Conservation (phyloP, 257 asterid species). For the Catharanthus roseus region DNA sequence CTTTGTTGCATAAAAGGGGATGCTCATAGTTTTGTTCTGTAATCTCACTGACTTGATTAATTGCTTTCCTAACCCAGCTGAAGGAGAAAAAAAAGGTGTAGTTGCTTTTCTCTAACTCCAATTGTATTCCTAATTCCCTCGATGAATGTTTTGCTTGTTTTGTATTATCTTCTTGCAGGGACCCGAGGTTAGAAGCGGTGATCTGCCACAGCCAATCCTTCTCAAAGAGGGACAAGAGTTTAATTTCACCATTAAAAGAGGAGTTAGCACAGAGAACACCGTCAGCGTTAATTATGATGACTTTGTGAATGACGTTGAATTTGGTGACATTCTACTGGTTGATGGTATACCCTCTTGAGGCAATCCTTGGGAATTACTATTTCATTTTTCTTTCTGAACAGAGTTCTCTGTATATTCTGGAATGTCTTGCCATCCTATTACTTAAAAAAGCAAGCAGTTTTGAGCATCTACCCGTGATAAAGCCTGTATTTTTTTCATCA, state of each 20-base stretch:
- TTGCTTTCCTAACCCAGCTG: neutral
- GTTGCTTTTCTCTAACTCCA: too few relatives aligned
- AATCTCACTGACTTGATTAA: neutral
- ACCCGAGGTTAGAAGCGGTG: slow-evolving; percentile 99
- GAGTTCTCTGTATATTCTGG: neutral
- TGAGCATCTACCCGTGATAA: neutral
- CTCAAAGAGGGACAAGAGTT: slow-evolving; percentile 94
- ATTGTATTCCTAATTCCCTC: neutral
- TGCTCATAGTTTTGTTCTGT: neutral
- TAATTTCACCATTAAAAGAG: slow-evolving; percentile 81
- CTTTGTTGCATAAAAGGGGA: neutral
- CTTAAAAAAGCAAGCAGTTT: neutral
- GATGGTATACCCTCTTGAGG: slow-evolving; percentile 54
- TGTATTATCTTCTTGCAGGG: slow-evolving; percentile 41
- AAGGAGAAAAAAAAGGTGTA: too few relatives aligned
- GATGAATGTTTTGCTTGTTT: neutral
- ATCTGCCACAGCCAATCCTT: slow-evolving; percentile 66
- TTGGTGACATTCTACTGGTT: slow-evolving; percentile 77
- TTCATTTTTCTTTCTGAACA: neutral
- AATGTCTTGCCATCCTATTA: neutral
- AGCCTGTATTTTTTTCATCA: neutral
- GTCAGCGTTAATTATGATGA: slow-evolving; percentile 98
- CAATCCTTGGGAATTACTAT: neutral
- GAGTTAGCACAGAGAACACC: slow-evolving; percentile 73
- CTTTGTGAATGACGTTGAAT: slow-evolving; percentile 83